Percentiles rank a stretch among this genome's conserved stretches.
Conservation (phyloP, 306 rosid species). For the Oxytropis ochrocephala region DNA sequence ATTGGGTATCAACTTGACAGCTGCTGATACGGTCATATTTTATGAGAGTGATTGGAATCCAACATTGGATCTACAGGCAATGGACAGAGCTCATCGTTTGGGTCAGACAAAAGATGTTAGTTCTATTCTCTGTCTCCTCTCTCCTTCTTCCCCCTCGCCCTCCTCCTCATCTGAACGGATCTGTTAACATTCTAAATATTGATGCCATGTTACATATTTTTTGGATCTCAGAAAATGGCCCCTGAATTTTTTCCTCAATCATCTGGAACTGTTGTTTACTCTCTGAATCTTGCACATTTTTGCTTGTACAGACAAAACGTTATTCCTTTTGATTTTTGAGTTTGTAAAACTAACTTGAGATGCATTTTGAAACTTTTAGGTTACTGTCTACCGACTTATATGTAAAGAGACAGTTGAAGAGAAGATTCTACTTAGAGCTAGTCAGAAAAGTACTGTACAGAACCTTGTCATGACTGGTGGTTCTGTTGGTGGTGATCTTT, state of each 20-base stretch:
- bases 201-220: conserved; percentile 7
- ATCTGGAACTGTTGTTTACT: neutral
- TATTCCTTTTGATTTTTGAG: neutral
- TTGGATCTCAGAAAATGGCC: neutral
- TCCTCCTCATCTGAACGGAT: neutral
- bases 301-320: conserved; percentile 13
- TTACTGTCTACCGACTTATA: conserved; percentile 92
- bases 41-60: conserved; percentile 99
- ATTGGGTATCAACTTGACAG: conserved; percentile 97
- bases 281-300: neutral
- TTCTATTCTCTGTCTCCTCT: neutral
- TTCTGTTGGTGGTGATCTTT: conserved; percentile 89
- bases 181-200: neutral
- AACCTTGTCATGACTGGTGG: conserved; percentile 99
- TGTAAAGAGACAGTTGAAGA: conserved; percentile 99
- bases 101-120: conserved; percentile 99
- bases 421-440: conserved; percentile 94
- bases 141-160: neutral
- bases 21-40: conserved; percentile 97
- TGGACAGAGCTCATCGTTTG: conserved; percentile 99
- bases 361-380: conserved; percentile 40
- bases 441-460: conserved; percentile 96
- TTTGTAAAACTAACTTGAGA: conserved; percentile 5
- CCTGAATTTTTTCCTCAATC: conserved; percentile 1
- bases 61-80: conserved; percentile 91